Evolutionary conservation across 2,329 filamentous ascomycete species (phyloP), one percentile per base, ranked within the genome.

Genomic region (Ilyonectria robusta): DNA sequence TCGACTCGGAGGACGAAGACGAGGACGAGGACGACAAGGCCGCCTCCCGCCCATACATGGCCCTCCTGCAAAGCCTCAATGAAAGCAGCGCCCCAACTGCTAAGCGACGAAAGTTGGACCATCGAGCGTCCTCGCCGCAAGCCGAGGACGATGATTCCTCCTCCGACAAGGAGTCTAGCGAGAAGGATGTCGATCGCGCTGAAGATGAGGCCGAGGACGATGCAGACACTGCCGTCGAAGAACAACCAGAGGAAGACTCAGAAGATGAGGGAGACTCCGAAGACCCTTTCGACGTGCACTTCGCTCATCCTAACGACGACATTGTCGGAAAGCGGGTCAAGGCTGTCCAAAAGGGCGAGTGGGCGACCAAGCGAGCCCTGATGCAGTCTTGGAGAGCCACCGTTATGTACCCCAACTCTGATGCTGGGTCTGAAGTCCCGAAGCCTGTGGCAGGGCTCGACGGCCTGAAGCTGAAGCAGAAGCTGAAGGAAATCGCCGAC

Each of bases 281-380:
- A 2, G 93, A 97, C 78, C 92, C 94, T 0, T 98, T 97, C 76
- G 92, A 96, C 70, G 82, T 84, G 8, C 95, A 98, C 80, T 97
- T 97, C 78, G 88, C 89, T 37, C 85, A 85, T 47, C 89, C 91
- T 0, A 87, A 95, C 51, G 88, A 92, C 55, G 84, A 86, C 6
- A 80, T 87, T 47, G 81, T 94, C 8, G 82, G 86, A 2, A 81
- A 82, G 71, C 87, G 83, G n/a, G 75, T 92, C 8, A 82, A 84
- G 60, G 83, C 84, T 0, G 80, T 87, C 29, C 81, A 88, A 66
- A 80, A 83, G 6, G 83, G 83, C 15, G 79, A 86, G 26, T 92
- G 89, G 85, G 75, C 81, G 4, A 84, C 82, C 6, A 84, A 84
- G 56, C 86, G 88, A 68, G 75, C 79, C 1, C 76, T 83, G 46